Evolutionary conservation across 805 yeast genomes (phyloP), one percentile per base, ranked within the genome.

Genomic region (Teunomyces atbi): DNA sequence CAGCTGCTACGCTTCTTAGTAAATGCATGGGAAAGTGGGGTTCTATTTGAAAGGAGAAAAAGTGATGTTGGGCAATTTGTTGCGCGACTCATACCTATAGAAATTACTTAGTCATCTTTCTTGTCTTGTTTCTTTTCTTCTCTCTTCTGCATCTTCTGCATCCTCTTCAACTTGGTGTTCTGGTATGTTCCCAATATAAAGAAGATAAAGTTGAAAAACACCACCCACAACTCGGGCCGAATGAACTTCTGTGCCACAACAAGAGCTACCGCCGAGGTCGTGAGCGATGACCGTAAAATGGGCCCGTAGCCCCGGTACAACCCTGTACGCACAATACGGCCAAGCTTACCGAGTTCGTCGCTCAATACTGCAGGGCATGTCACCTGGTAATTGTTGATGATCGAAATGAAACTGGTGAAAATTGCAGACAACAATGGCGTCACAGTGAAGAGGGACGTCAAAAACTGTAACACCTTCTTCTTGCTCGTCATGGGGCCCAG

Each of bases 141-240:
- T 28, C 34, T 45, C 35, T 42, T 36, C 40, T 43, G 33, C 41
- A 19, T 49, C 46, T 60, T 66, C 41, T 57, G 51, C 36, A 57
- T 61, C 50, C 64, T 46, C 61, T 82, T 82, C 51, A 83, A 66
- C 58, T 73, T 67, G 4, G 81, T 74, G 56, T 83, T 83, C 54
- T 83, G 85, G 45, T 73, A 71, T 1, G 88, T 83, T 1, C 86
- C 86, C 46, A 83, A 64, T 4, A 82, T 58, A 52, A 82, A 82
- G 55, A 76, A 82, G 18, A 82, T 77, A 27, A 79, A 51, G 52
- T 76, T 77, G 64, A 81, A 81, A 58, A 82, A 83, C 2, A 79
- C 80, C 8, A 80, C 82, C 89, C 89, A 83, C 26, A 76, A 64
- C 54, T 82, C 79, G 1, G 84, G 83, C 6, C 73, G 68, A 10